Base-by-base conservation (phyloP, 179 eudicot genomes). In the Amaranthus tricolor region DNA sequence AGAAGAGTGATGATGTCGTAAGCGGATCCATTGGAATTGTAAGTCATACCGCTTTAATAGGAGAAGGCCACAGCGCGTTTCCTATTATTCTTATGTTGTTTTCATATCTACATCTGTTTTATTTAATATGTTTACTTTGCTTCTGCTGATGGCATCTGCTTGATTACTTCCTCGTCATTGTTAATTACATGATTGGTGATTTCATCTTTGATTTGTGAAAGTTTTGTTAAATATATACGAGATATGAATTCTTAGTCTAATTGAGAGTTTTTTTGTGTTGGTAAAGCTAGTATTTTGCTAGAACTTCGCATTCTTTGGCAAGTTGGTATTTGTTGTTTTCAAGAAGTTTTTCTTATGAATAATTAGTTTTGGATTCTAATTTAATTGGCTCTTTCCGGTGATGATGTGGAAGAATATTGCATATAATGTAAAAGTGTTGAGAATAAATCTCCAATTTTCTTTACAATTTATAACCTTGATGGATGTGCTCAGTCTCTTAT, bases 1-100 rank as follows among this genome's bases (percentile, higher is more conserved):
- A 83, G 77, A 84, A 89, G 78, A 80, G 83, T 48, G 85, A 86
- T 62, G 93, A 85, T 76, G 73, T 81, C 77, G 31, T 81, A 67
- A 71, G 83, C 82, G 56, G 59, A 16, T 68, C 75, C 65, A 47
- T 79, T 21, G 83, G 73, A 48, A 77, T 24, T 12, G 80, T 81
- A 81, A 81, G 79, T 43, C 49, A 54, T 68, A 10, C 12, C 51
- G 11, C 55, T 31, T 31, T 10, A 16, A 56, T 31, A 60, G 17
- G 14, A 44, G 6, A 43, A 49, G 14, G 45, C 5, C 40, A 10
- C 17, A 44, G 55, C 24, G 14, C 17, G 43, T 57, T 40, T 50
- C 40, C 51, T 5, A 16, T 7, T 62, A 20, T 14, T 62, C 72
- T 19, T 66, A 24, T 62, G 71, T 11, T 68, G 16, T 14, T 62